A percentile compares a stretch with the other conserved stretches of the same genome.
phyloP scores from a whole-genome alignment of 2,329 filamentous ascomycete species.

The Lasiodiplodia theobromae region DNA sequence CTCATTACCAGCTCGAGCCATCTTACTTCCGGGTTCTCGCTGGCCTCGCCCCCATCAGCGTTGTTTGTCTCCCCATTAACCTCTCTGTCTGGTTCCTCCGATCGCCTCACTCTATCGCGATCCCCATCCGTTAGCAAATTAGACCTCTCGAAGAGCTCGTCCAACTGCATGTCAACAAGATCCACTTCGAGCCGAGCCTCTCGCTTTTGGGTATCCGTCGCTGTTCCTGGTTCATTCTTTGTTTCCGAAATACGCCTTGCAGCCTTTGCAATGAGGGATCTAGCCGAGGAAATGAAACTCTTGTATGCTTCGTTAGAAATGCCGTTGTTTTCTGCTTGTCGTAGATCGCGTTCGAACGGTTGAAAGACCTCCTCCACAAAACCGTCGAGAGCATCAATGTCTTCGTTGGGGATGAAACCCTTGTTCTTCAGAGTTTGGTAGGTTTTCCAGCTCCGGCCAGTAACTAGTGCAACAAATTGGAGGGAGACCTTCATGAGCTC shows the following conservation, averaged over 20 bases:
- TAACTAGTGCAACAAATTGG: slow-evolving; percentile 19
- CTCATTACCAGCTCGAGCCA: background rate
- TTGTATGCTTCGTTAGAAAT: slow-evolving; percentile 25
- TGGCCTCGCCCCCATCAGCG: background rate
- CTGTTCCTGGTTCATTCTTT: slow-evolving; percentile 14
- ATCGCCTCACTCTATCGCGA: slow-evolving; percentile 1
- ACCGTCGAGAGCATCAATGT: slow-evolving; percentile 15
- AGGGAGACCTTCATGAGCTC: slow-evolving; percentile 27
- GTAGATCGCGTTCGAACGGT: slow-evolving; percentile 24
- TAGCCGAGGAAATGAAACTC: slow-evolving; percentile 19
- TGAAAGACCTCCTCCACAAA: slow-evolving; percentile 28
- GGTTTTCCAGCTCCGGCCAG: slow-evolving; percentile 25
- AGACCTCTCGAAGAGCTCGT: slow-evolving; percentile 25
- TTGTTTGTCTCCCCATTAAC: background rate
- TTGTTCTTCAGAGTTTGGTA: slow-evolving; percentile 15
- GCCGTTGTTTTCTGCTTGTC: slow-evolving; percentile 16
- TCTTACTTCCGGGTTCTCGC: background rate
- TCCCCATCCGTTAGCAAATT: slow-evolving; percentile 8
- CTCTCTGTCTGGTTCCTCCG: slow-evolving; percentile 6
- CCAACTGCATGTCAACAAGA: slow-evolving; percentile 24
- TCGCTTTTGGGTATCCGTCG: slow-evolving; percentile 16
- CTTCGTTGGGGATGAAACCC: background rate
- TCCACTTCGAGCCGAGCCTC: slow-evolving; percentile 24
- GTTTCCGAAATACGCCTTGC: slow-evolving; percentile 21
- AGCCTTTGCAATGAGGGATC: slow-evolving; percentile 22